These are phyloP conservation scores for Chaetomium globosum DNA, from an alignment of 2,329 filamentous ascomycete genomes.

Conservation along the genomic window DNA sequence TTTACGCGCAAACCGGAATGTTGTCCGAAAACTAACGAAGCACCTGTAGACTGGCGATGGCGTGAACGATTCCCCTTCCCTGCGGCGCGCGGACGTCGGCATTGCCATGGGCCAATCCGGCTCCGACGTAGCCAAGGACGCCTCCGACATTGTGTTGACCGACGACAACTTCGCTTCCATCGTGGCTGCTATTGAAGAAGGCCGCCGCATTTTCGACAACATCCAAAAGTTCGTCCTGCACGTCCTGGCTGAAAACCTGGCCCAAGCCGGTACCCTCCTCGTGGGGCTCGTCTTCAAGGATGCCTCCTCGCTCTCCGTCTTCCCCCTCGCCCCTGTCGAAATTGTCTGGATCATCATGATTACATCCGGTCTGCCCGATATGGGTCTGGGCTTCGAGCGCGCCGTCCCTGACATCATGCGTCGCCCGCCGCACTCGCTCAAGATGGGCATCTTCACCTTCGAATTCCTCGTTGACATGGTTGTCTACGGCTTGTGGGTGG, in stretches of 20 bases:
- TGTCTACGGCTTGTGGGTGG: constrained; percentile 67
- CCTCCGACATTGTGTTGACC: constrained; percentile 83
- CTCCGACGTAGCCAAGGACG: constrained; percentile 76
- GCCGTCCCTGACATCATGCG: constrained; percentile 68
- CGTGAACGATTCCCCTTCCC: constrained; percentile 73
- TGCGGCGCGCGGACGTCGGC: constrained; percentile 73
- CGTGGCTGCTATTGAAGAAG: constrained; percentile 70
- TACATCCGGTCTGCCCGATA: constrained; percentile 70
- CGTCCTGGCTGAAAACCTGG: constrained; percentile 70
- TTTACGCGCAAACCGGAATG: not conserved
- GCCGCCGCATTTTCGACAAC: constrained; percentile 71
- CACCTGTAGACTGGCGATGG: constrained; percentile 63
- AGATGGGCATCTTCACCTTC: constrained; percentile 64
- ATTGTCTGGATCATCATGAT: constrained; percentile 79
- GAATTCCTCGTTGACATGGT: constrained; percentile 69
- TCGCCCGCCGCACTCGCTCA: constrained; percentile 65
- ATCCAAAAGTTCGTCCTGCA: constrained; percentile 72
- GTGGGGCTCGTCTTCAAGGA: constrained; percentile 73
- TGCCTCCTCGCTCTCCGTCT: constrained; percentile 59
- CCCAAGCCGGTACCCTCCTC: constrained; percentile 68
- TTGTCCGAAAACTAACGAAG: not conserved
- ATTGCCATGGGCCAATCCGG: constrained; percentile 74
- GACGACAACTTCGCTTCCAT: constrained; percentile 88
- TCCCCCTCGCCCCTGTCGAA: constrained; percentile 71
- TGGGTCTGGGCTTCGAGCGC: constrained; percentile 72